Base-by-base conservation (phyloP, 2,329 filamentous ascomycete species). In the Seiridium cupressi region DNA sequence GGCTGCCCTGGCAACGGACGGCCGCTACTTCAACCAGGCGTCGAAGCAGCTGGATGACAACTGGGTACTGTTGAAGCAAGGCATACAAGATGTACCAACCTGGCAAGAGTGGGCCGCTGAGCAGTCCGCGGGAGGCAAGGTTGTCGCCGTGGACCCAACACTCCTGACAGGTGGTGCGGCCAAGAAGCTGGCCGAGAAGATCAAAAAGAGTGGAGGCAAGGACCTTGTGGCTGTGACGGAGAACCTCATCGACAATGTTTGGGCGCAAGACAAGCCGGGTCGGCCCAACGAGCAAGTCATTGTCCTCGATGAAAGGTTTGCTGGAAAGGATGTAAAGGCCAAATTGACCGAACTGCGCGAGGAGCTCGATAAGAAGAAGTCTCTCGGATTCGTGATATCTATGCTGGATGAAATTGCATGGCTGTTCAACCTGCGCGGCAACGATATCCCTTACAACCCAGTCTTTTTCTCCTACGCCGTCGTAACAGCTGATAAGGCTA, bases 381-480 rank as follows among this genome's bases (percentile, higher is more conserved):
- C 88, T 5, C 84, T 89, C 18, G 94, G 92, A 1, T 92, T 98
- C 67, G 87, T 98, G 54, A 86, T 98, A 51, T 97, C 93, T 5
- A 93, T 96, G 88, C 85, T 99, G 48, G 95, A 99, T 70, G 95
- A 99, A 76, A 87, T 97, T 68, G 95, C 95, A 9, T 99, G 95
- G 95, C 83, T 99, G n/a, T 97, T 97, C 80, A 99, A 99, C 76
- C 79, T 99, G 54, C 88, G 95, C 67, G 95, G 95, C 68, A 95
- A 84, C 73, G 95, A 98, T 72, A 98, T 99, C 65, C 92, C 93
- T 0, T 99, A 95, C 79, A 99, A 99, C 72, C 95, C 95, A 0
- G 95, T 99, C 55, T 98, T 99, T 81, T 98, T 98, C 77, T 95
- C 94, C 13, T 99, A 98, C 70, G 94, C 94, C 49, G 84, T 95